Evolutionary conservation across 306 rosid species (phyloP).

Genomic region (Medicago ruthenica): DNA sequence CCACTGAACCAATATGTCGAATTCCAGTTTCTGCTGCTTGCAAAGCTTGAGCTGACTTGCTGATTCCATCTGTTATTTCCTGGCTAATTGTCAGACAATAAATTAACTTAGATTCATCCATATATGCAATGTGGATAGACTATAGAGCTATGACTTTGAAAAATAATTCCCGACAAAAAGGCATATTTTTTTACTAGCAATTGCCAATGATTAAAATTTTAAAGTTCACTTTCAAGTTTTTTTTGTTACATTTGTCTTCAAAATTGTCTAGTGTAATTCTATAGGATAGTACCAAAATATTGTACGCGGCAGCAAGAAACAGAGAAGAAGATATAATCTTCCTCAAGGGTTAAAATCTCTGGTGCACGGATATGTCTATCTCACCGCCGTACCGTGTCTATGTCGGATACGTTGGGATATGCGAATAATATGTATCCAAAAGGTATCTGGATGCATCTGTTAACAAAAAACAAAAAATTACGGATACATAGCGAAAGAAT

Average conservation of each 20-base stretch:
- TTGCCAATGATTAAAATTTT: constrained; percentile 15
- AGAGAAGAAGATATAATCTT: constrained; percentile 1
- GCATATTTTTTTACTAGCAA: constrained; percentile 22
- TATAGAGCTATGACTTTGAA: constrained; percentile 27
- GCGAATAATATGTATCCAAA: too few relatives aligned
- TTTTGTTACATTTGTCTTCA: constrained; percentile 4
- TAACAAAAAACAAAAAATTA: too few relatives aligned
- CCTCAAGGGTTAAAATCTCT: background rate
- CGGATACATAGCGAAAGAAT: too few relatives aligned
- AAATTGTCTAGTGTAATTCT: background rate
- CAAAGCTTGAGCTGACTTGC: constrained; percentile 87
- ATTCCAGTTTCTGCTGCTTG: constrained; percentile 93
- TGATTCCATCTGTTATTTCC: constrained; percentile 91
- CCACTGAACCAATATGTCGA: constrained; percentile 74
- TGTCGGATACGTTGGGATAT: too few relatives aligned
- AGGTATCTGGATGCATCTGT: too few relatives aligned
- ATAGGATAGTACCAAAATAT: constrained; percentile 3
- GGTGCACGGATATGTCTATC: too few relatives aligned
- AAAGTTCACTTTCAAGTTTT: constrained; percentile 14
- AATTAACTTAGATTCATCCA: constrained; percentile 34
- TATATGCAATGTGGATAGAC: background rate
- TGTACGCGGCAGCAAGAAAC: background rate
- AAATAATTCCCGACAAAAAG: constrained; percentile 15
- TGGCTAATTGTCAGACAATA: constrained; percentile 61
- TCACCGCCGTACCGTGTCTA: too few relatives aligned